These are phyloP conservation scores for Asparagopsis taxiformis DNA, from an alignment of 31 red algal genomes.

Conservation along the genomic window DNA sequence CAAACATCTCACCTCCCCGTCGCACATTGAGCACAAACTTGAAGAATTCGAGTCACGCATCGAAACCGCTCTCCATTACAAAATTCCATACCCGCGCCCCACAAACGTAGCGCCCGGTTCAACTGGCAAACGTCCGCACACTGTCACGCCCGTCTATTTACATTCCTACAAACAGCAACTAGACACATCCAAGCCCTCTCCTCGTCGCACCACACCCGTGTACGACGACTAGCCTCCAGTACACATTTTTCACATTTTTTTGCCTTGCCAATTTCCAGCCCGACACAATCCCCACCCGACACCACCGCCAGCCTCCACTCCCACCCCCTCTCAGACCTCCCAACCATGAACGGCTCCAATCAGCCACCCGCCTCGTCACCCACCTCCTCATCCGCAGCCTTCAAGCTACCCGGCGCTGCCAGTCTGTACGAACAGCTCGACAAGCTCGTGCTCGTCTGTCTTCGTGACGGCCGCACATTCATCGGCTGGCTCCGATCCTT, in stretches of 20 bases:
- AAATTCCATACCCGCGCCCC: conserved; percentile 86
- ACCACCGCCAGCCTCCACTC: not conserved
- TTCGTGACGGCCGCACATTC: conserved; percentile 91
- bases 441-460: conserved; percentile 82
- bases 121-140: conserved; percentile 74
- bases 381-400: conserved; percentile 11
- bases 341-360: not conserved
- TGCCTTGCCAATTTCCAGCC: not conserved
- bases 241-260: not conserved
- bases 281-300: not conserved
- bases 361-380: conserved; percentile 1
- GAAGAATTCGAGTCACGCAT: conserved; percentile 70
- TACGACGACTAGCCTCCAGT: conserved; percentile 5
- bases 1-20: conserved; percentile 14
- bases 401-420: conserved; percentile 74
- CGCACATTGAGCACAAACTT: conserved; percentile 65
- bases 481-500: conserved; percentile 88
- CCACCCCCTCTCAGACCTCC: not conserved
- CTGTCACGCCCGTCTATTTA: conserved; percentile 76
- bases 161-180: conserved; percentile 54
- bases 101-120: conserved; percentile 74
- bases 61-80: conserved; percentile 78
- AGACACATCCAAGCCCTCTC: not conserved
- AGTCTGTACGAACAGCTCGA: conserved; percentile 93
- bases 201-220: not conserved